These are phyloP conservation scores for Cubamyces sp. DNA, from an alignment of 768 basidiomycete species.

Conservation along the genomic window DNA sequence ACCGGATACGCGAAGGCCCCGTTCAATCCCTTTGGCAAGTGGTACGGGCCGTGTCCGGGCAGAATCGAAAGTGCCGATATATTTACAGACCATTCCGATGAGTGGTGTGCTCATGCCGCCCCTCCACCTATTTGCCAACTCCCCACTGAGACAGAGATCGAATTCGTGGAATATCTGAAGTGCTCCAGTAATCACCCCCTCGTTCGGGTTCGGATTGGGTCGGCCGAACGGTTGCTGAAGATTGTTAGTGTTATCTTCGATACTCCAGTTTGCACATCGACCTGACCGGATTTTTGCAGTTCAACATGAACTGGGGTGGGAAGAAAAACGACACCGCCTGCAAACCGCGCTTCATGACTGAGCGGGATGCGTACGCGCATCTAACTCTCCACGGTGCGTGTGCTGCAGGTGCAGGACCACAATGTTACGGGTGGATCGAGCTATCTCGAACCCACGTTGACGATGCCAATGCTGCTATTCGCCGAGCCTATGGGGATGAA, in stretches of 20 bases:
- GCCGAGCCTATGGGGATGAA: background rate
- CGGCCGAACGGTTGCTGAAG: too few species aligned
- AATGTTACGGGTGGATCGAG: conserved; percentile 22
- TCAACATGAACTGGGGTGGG: background rate
- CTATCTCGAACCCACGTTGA: background rate
- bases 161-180: too few species aligned
- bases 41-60: background rate
- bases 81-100: too few species aligned
- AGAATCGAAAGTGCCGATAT: too few species aligned
- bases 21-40: background rate
- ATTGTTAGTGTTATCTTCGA: too few species aligned
- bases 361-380: conserved; percentile 17
- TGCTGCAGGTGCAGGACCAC: conserved; percentile 16
- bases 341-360: background rate
- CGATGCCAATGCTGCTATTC: background rate
- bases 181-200: too few species aligned
- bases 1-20: background rate
- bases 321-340: background rate
- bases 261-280: background rate
- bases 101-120: too few species aligned
- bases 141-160: too few species aligned
- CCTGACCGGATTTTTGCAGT: background rate
- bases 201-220: too few species aligned
- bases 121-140: too few species aligned
- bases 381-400: conserved; percentile 15